A percentile compares a stretch with the other conserved stretches of the same genome.
phyloP scores from a whole-genome alignment of 495 filamentous ascomycete genomes.

The Penicillium atrosanguineum region DNA sequence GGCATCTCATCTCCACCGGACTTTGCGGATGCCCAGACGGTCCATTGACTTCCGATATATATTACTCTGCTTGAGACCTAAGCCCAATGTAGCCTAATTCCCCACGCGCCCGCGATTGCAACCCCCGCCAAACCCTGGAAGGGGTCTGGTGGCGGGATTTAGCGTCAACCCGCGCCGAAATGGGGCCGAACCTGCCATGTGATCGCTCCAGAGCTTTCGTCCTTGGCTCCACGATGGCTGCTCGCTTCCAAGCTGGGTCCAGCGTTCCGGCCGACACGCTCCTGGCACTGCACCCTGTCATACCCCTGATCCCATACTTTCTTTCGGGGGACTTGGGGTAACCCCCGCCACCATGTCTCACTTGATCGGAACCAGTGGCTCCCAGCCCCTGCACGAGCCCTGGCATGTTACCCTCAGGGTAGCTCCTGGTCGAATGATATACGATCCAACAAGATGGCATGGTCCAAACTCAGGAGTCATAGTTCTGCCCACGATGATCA shows the following conservation, averaged over 20 bases:
- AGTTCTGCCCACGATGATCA: constrained; percentile 1
- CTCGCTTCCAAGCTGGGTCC: not conserved
- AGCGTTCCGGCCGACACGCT: not conserved
- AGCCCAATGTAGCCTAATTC: constrained; percentile 1
- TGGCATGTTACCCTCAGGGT: not conserved
- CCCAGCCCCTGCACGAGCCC: not conserved
- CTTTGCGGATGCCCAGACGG: not conserved
- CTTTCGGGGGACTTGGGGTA: too few species aligned
- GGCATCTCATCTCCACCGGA: not conserved
- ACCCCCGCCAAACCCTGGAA: too few species aligned
- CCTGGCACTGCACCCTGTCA: not conserved
- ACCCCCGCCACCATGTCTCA: constrained; percentile 19
- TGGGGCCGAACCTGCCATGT: constrained; percentile 5
- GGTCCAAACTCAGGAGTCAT: not conserved
- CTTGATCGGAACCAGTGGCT: constrained; percentile 9
- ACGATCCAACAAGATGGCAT: not conserved
- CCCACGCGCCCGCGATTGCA: not conserved
- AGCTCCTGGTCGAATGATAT: not conserved
- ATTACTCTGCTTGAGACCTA: constrained; percentile 4
- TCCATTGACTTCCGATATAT: constrained; percentile 6
- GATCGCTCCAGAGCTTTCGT: constrained; percentile 7
- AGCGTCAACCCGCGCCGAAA: not conserved
- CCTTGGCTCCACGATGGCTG: constrained; percentile 1
- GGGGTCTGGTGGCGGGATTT: not conserved
- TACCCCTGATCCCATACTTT: too few species aligned